phyloP scores from a whole-genome alignment of 2,329 filamentous ascomycete species.

The Podosphaera xanthii region DNA sequence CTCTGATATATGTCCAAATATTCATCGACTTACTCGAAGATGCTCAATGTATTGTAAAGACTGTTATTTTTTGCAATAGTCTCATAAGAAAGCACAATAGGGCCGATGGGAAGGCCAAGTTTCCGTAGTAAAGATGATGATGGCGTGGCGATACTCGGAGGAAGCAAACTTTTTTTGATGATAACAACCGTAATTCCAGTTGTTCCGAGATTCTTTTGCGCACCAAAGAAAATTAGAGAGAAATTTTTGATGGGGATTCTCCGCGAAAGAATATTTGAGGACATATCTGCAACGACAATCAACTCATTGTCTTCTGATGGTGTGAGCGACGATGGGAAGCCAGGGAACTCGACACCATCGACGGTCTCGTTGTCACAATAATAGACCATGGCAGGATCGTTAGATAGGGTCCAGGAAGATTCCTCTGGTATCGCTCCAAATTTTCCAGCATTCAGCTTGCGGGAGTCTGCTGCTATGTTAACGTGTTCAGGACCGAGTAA shows the following conservation, averaged over 20 bases:
- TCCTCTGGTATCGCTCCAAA: slow-evolving; percentile 68
- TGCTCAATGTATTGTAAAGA: slow-evolving; percentile 85
- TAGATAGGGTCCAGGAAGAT: slow-evolving; percentile 50
- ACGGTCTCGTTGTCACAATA: slow-evolving; percentile 83
- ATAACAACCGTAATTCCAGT: slow-evolving; percentile 74
- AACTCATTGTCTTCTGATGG: slow-evolving; percentile 28
- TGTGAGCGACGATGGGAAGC: slow-evolving; percentile 38
- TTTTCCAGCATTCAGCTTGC: slow-evolving; percentile 48
- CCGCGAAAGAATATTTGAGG: slow-evolving; percentile 74
- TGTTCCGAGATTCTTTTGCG: slow-evolving; percentile 81
- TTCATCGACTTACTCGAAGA: slow-evolving; percentile 42
- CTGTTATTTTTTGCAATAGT: slow-evolving; percentile 81
- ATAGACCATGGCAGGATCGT: slow-evolving; percentile 54
- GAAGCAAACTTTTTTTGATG: slow-evolving; percentile 58
- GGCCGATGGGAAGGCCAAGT: slow-evolving; percentile 54
- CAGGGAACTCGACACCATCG: slow-evolving; percentile 75
- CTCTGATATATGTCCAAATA: not conserved
- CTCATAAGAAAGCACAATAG: slow-evolving; percentile 62
- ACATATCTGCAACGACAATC: slow-evolving; percentile 80
- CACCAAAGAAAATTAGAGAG: slow-evolving; percentile 71
- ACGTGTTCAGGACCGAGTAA: slow-evolving; percentile 58
- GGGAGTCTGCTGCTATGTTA: slow-evolving; percentile 53
- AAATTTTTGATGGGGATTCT: slow-evolving; percentile 58
- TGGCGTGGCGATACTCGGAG: slow-evolving; percentile 41
- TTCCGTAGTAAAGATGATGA: slow-evolving; percentile 45